Percentiles rank a stretch among this genome's conserved stretches.
Evolutionary conservation across 164 flowering plant genomes (phyloP).

Genomic region (Magnolia sinica): DNA sequence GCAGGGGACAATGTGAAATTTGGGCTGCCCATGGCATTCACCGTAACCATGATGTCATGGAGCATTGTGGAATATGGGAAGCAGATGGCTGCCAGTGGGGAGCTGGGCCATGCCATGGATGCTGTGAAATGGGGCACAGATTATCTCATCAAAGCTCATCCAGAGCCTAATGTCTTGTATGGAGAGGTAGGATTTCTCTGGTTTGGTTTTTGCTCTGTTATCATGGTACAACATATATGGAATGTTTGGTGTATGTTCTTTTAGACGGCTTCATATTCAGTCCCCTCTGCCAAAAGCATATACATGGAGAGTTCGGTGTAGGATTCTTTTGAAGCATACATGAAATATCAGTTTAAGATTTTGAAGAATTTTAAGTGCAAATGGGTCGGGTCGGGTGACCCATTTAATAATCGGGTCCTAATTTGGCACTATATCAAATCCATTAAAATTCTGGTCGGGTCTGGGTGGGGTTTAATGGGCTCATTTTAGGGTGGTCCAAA

Average conservation of each 20-base stretch:
- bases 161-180: conserved; percentile 72
- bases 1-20: conserved; percentile 98
- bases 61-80: conserved; percentile 71
- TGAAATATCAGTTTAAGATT: too few relatives aligned
- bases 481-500: too few relatives aligned
- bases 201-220: not conserved
- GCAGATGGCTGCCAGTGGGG: conserved; percentile 70
- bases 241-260: not conserved
- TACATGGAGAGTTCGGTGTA: not conserved
- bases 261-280: not conserved
- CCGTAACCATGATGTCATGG: conserved; percentile 93
- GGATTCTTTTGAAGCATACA: too few relatives aligned
- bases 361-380: too few relatives aligned
- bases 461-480: too few relatives aligned
- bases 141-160: conserved; percentile 87
- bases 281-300: not conserved
- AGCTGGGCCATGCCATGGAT: conserved; percentile 73
- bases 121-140: conserved; percentile 97
- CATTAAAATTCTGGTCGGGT: too few relatives aligned
- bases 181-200: conserved; percentile 55
- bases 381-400: too few relatives aligned
- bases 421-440: too few relatives aligned
- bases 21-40: conserved; percentile 95
- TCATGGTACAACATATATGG: not conserved
- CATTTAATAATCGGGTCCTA: too few relatives aligned